These are phyloP conservation scores for Nymphaea thermarum DNA, from an alignment of 164 flowering plant species.

Conservation along the genomic window DNA sequence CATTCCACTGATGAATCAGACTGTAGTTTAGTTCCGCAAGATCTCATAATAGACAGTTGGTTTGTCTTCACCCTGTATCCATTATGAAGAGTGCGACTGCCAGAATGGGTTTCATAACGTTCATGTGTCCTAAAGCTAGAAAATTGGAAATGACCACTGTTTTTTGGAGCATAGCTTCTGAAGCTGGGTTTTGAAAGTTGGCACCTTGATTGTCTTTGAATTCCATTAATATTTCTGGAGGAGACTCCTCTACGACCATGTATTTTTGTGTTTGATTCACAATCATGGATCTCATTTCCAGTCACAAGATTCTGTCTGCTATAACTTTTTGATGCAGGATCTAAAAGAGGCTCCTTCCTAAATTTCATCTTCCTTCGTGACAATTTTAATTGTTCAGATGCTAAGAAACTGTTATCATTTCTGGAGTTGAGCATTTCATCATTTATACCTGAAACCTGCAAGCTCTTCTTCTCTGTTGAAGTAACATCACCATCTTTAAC, in stretches of 20 bases:
- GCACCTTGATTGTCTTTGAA: conserved; percentile 32
- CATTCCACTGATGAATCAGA: conserved; percentile 39
- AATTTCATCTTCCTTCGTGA: conserved; percentile 35
- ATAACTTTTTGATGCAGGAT: conserved; percentile 33
- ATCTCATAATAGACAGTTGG: conserved; percentile 22
- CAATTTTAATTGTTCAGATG: conserved; percentile 35
- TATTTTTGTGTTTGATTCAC: conserved; percentile 31
- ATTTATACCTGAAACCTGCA: conserved; percentile 15
- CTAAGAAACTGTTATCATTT: conserved; percentile 29
- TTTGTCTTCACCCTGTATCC: conserved; percentile 30
- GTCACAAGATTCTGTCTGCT: conserved; percentile 25
- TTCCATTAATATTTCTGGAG: conserved; percentile 31
- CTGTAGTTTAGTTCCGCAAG: conserved; percentile 34
- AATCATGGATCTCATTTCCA: conserved; percentile 21
- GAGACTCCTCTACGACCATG: conserved; percentile 17
- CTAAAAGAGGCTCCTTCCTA: conserved; percentile 30
- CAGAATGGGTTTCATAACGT: conserved; percentile 43
- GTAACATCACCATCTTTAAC: conserved; percentile 18
- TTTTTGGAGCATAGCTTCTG: conserved; percentile 35
- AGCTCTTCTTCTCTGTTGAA: conserved; percentile 5
- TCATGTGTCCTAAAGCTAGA: conserved; percentile 39
- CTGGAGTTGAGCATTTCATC: conserved; percentile 29
- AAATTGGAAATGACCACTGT: conserved; percentile 39
- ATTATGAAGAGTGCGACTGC: conserved; percentile 43
- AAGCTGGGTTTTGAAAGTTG: conserved; percentile 30